Base-by-base conservation (phyloP, 352 stramenopile species). In the Globisporangium irregulare region DNA sequence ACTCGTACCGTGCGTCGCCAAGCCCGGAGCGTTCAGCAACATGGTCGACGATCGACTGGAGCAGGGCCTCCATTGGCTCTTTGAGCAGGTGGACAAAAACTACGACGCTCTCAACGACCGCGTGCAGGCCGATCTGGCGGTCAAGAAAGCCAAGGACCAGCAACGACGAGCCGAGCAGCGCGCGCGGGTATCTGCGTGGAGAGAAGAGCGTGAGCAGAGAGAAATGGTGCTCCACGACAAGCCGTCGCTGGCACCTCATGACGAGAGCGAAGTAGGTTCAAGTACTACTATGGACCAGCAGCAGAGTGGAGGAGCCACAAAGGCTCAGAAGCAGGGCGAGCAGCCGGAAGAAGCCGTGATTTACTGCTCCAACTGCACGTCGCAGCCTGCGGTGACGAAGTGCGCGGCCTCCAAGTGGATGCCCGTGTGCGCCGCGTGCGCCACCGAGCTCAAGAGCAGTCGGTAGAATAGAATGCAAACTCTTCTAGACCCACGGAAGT, bases 401-500 rank as follows among this genome's bases (percentile, higher is more conserved):
- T 95, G 87, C 65, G 68, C 85, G 27, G 87, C 87, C 5, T 93
- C 87, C 25, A 95, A 95, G 68, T 93, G 85, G 87, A 93, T 95
- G 87, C 87, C 85, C 22, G 85, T 95, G 32, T 95, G 87, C 70
- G 65, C 67, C 5, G 73, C 73, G 6, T 95, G 87, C 46, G 85
- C 80, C 22, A 69, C 62, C 27, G 54, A 66, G 8, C 68, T 94
- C 24, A 91, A 87, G 64, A 56, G 61, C 65, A 81, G 69, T 62
- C 72, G 76, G 46, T 70, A 62, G 60, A 57, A 66, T 38, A 27
- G 27, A 29, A 25, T 29, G 2, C 48, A 55, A 29, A 27, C n/a
- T 51, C 43, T 51, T 51, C 43, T 22, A 51, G n/a, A 50, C 43
- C 6, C 43, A 51, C 41, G 8, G 18, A 22, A 22, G 15, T 22